Evolutionary conservation across 2,329 filamentous ascomycete genomes (phyloP).

Genomic region (Diaporthe vexans): DNA sequence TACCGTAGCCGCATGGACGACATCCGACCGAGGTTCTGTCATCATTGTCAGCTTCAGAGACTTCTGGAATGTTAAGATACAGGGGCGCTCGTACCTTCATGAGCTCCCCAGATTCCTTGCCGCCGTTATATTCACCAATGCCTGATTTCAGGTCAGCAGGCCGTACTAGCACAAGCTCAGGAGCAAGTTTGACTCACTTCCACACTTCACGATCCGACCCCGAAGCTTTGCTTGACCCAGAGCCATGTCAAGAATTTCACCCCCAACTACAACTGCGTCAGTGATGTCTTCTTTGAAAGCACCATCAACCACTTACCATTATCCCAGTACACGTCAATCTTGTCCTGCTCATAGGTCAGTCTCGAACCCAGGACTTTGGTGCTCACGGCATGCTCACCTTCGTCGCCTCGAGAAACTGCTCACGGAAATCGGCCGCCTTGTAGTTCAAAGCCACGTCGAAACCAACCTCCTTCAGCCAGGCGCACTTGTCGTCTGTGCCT

Average conservation of each 20-base stretch:
- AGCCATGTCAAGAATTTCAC: conserved; percentile 77
- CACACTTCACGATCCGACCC: conserved; percentile 79
- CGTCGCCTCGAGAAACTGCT: conserved; percentile 72
- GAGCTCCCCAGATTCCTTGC: conserved; percentile 13
- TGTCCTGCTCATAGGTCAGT: conserved; percentile 51
- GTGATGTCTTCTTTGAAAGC: not conserved
- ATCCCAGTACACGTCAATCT: conserved; percentile 80
- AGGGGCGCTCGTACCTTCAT: conserved; percentile 7
- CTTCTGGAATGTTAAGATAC: conserved; percentile 43
- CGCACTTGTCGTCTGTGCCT: conserved; percentile 69
- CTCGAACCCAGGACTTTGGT: conserved; percentile 48
- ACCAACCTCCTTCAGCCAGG: conserved; percentile 74
- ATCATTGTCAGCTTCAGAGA: conserved; percentile 50
- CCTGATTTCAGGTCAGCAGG: not conserved
- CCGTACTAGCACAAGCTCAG: conserved; percentile 56
- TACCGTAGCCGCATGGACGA: conserved; percentile 37
- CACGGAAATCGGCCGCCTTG: conserved; percentile 73
- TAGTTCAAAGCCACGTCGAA: conserved; percentile 80
- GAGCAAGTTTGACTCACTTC: conserved; percentile 70
- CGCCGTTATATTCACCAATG: conserved; percentile 39
- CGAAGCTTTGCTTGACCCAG: conserved; percentile 73
- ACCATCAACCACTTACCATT: conserved; percentile 57
- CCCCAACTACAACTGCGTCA: conserved; percentile 64
- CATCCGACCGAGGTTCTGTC: conserved; percentile 36
- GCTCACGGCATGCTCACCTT: conserved; percentile 27